A percentile compares a stretch with the other conserved stretches of the same genome.
These are phyloP conservation scores for Rhizophagus sp. DNA, from an alignment of 192 early-diverging fungal species.

Conservation along the genomic window DNA sequence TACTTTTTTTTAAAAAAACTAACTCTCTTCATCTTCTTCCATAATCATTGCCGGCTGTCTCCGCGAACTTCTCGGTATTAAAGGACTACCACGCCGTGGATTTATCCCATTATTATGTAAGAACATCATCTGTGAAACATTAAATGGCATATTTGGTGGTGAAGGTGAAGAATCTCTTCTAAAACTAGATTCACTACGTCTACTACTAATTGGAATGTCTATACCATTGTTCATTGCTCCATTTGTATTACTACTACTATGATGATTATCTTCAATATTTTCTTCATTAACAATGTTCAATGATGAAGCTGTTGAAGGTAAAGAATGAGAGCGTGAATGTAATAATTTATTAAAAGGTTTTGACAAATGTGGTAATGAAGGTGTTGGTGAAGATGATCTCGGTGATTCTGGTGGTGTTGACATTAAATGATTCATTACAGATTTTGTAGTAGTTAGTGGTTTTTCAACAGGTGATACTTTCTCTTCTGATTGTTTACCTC, in stretches of 20 bases:
- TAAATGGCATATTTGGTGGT: slow-evolving; percentile 2
- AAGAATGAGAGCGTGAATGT: not conserved
- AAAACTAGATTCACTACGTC: not conserved
- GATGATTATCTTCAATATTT: not conserved
- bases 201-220: not conserved
- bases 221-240: not conserved
- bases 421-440: not conserved
- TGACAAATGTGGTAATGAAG: not conserved
- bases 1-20: not conserved
- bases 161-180: not conserved
- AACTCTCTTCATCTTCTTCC: not conserved
- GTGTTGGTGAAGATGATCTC: not conserved
- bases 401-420: slow-evolving; percentile 24
- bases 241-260: not conserved
- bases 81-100: not conserved
- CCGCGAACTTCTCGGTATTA: not conserved
- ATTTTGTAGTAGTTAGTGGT: not conserved
- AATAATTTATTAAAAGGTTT: not conserved
- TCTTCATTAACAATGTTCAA: not conserved
- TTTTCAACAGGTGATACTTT: not conserved
- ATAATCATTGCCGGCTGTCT: not conserved
- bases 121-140: not conserved
- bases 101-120: not conserved
- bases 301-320: not conserved
- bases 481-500: slow-evolving; percentile 1